phyloP scores from a whole-genome alignment of 2,329 filamentous ascomycete genomes.

The Ophiostoma piceae region DNA sequence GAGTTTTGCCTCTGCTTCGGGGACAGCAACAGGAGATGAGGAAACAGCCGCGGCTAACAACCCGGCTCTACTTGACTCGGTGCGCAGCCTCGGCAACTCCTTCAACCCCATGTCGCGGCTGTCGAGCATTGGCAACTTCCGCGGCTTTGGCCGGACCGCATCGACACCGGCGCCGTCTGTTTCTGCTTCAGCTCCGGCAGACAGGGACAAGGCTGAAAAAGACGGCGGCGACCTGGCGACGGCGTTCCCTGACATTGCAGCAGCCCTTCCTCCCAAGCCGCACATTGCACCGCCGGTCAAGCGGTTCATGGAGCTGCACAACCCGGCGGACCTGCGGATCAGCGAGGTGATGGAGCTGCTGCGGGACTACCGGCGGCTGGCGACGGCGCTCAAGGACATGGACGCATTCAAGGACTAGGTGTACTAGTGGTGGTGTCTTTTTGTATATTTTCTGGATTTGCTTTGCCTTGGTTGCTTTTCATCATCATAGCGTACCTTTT shows the following conservation, averaged over 20 bases:
- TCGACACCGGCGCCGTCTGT: constrained; percentile 40
- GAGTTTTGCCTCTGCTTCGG: neutral
- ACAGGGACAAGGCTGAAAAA: constrained; percentile 27
- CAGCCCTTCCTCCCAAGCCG: constrained; percentile 48
- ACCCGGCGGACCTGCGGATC: constrained; percentile 63
- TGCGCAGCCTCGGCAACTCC: constrained; percentile 73
- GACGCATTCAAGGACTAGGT: constrained; percentile 45
- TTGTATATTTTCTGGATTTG: neutral
- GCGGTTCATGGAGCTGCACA: constrained; percentile 67
- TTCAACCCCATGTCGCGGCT: constrained; percentile 79
- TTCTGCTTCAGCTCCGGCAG: constrained; percentile 28
- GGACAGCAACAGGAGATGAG: constrained; percentile 35
- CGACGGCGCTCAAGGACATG: constrained; percentile 57
- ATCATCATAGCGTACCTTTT: neutral
- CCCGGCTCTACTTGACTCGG: constrained; percentile 68
- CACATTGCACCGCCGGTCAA: constrained; percentile 60
- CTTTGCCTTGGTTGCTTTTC: neutral
- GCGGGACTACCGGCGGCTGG: constrained; percentile 68
- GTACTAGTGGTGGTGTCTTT: neutral
- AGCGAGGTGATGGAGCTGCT: constrained; percentile 69
- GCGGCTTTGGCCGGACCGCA: constrained; percentile 62
- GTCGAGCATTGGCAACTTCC: constrained; percentile 66
- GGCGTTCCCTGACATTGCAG: constrained; percentile 56
- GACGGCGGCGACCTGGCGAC: constrained; percentile 55
- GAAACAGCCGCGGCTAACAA: constrained; percentile 37